phyloP scores from a whole-genome alignment of 176 grass and related monocot genomes.

The Tuctoria greenei region DNA sequence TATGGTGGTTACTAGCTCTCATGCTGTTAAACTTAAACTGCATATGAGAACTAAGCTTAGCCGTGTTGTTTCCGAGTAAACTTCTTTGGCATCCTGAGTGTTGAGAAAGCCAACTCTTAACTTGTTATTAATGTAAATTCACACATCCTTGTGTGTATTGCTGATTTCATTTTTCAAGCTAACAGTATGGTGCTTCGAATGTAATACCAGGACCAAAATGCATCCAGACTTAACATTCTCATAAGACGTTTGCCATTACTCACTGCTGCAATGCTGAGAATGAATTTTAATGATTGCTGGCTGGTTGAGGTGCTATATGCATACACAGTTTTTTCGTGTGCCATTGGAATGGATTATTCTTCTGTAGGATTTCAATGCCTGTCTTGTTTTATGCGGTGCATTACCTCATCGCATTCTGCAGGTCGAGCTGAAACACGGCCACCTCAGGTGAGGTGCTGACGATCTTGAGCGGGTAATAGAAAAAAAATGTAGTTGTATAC shows the following conservation, averaged over 20 bases:
- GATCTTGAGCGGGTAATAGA: too few species aligned
- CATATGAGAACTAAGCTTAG: neutral
- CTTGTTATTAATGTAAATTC: neutral
- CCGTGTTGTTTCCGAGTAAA: neutral
- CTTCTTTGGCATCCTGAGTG: neutral
- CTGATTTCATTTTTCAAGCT: neutral
- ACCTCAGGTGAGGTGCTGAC: too few species aligned
- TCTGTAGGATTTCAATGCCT: neutral
- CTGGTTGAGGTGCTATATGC: neutral
- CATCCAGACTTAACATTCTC: neutral
- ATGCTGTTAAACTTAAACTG: neutral
- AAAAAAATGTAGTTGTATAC: too few species aligned
- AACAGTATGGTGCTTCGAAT: neutral
- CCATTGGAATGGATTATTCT: neutral
- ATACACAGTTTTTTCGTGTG: neutral
- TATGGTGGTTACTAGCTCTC: neutral
- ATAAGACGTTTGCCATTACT: neutral
- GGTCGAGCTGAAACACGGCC: too few species aligned
- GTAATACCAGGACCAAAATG: neutral
- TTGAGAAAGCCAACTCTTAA: neutral
- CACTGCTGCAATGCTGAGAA: neutral
- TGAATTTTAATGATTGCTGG: neutral
- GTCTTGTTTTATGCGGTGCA: neutral
- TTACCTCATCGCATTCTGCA: neutral
- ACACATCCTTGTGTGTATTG: neutral